Evolutionary conservation across 805 yeast genomes (phyloP).

Genomic region (Priceomyces haplophilus): DNA sequence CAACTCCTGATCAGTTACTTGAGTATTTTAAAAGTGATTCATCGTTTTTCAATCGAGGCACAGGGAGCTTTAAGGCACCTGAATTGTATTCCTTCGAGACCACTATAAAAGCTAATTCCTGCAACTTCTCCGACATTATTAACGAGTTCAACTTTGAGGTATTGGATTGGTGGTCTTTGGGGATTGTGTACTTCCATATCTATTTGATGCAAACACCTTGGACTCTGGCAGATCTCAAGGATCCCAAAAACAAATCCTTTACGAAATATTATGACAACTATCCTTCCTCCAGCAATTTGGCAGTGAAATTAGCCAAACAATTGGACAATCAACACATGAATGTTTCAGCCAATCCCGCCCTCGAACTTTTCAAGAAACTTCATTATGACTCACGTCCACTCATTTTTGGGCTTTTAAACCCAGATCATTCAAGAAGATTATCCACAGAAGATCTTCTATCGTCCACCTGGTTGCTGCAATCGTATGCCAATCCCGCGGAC

Average conservation of each 20-base stretch:
- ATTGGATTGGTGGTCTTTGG: slow-evolving; percentile 52
- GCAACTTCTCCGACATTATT: slow-evolving; percentile 4
- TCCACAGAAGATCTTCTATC: slow-evolving; percentile 23
- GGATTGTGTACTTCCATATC: slow-evolving; percentile 47
- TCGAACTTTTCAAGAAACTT: slow-evolving; percentile 30
- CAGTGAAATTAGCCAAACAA: slow-evolving; percentile 22
- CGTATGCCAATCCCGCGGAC: slow-evolving; percentile 38
- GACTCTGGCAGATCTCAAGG: slow-evolving; percentile 34
- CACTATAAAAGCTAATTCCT: slow-evolving; percentile 3
- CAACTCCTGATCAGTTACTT: slow-evolving; percentile 14
- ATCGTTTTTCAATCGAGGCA: slow-evolving; percentile 40
- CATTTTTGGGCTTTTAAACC: slow-evolving; percentile 34
- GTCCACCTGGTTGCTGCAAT: slow-evolving; percentile 38
- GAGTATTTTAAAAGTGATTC: slow-evolving; percentile 10
- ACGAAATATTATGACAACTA: slow-evolving; percentile 23
- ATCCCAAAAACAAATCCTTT: slow-evolving; percentile 18
- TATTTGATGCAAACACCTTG: slow-evolving; percentile 47
- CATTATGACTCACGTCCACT: slow-evolving; percentile 36
- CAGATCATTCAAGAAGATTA: slow-evolving; percentile 23
- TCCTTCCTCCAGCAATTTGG: slow-evolving; percentile 22
- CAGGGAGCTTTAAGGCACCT: slow-evolving; percentile 55
- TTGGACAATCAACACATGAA: slow-evolving; percentile 21
- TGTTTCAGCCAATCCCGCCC: slow-evolving; percentile 27
- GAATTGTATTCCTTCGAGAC: slow-evolving; percentile 34
- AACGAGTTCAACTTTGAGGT: slow-evolving; percentile 27